Evolutionary conservation across 2,329 filamentous ascomycete genomes (phyloP).

Genomic region (Neopestalotiopsis sp.): DNA sequence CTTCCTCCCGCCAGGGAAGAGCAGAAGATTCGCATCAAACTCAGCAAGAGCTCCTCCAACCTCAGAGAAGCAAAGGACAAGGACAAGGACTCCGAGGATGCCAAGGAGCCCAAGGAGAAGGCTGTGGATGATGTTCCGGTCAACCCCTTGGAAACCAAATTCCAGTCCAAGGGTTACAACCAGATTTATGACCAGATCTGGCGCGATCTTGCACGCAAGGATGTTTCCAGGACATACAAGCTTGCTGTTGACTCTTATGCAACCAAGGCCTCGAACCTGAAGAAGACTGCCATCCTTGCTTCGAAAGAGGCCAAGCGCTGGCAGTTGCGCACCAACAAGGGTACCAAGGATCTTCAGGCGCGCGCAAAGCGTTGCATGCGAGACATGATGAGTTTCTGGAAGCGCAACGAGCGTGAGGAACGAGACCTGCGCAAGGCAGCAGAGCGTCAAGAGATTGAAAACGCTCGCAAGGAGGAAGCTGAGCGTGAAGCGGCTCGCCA

Average conservation of each 20-base stretch:
- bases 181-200: slow-evolving; percentile 98
- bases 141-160: slow-evolving; percentile 65
- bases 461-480: slow-evolving; percentile 94
- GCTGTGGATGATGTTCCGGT: slow-evolving; percentile 37
- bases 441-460: slow-evolving; percentile 94
- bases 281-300: slow-evolving; percentile 95
- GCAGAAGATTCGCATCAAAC: slow-evolving; percentile 67
- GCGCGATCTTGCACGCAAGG: slow-evolving; percentile 91
- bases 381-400: slow-evolving; percentile 99
- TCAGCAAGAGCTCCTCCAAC: slow-evolving; percentile 50
- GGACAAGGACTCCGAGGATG: slow-evolving; percentile 37
- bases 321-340: slow-evolving; percentile 98
- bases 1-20: slow-evolving; percentile 65
- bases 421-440: slow-evolving; percentile 92
- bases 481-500: slow-evolving; percentile 97
- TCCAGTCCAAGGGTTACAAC: slow-evolving; percentile 90
- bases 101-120: slow-evolving; percentile 46
- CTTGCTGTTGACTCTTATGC: slow-evolving; percentile 85
- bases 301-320: slow-evolving; percentile 97
- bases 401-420: slow-evolving; percentile 96
- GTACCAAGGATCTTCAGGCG: slow-evolving; percentile 95
- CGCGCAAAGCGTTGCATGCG: slow-evolving; percentile 98
- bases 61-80: slow-evolving; percentile 47
- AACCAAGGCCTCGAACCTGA: slow-evolving; percentile 91
- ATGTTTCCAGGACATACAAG: slow-evolving; percentile 90